Evolutionary conservation across 2,329 filamentous ascomycete species (phyloP).

Genomic region (Xylaria sp.): DNA sequence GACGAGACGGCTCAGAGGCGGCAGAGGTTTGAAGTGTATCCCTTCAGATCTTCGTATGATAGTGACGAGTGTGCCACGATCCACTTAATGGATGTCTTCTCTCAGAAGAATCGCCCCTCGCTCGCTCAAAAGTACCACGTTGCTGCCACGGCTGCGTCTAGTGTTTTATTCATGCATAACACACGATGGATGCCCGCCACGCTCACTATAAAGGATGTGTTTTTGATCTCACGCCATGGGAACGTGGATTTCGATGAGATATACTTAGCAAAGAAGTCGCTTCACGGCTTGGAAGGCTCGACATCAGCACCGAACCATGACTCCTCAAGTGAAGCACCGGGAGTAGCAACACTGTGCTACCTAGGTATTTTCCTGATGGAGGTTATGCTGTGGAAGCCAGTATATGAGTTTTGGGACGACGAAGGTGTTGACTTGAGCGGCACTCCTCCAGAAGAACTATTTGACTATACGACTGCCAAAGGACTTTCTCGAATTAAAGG

Average conservation of each 20-base stretch:
- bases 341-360: conserved; percentile 22
- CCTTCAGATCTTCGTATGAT: conserved; percentile 15
- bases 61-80: conserved; percentile 9
- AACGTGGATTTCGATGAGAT: conserved; percentile 27
- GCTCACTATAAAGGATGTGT: conserved; percentile 34
- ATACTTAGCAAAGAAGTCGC: conserved; percentile 28
- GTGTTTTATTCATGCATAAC: conserved; percentile 42
- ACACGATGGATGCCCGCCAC: conserved; percentile 40
- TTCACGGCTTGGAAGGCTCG: conserved; percentile 8
- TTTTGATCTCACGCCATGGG: conserved; percentile 33
- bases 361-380: conserved; percentile 34
- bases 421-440: conserved; percentile 19
- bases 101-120: conserved; percentile 20
- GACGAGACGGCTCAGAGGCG: conserved; percentile 20
- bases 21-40: conserved; percentile 27
- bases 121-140: conserved; percentile 38
- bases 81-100: conserved; percentile 18
- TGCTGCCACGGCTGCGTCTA: conserved; percentile 35
- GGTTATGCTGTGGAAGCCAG: conserved; percentile 33
- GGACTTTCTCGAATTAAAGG: conserved; percentile 25
- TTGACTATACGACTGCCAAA: conserved; percentile 27
- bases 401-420: conserved; percentile 32
- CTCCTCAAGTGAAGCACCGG: conserved; percentile 15
- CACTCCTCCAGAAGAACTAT: conserved; percentile 25
- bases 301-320: neutral